These are phyloP conservation scores for Populus hybrid DNA, from an alignment of 441 rosid species.

Conservation along the genomic window DNA sequence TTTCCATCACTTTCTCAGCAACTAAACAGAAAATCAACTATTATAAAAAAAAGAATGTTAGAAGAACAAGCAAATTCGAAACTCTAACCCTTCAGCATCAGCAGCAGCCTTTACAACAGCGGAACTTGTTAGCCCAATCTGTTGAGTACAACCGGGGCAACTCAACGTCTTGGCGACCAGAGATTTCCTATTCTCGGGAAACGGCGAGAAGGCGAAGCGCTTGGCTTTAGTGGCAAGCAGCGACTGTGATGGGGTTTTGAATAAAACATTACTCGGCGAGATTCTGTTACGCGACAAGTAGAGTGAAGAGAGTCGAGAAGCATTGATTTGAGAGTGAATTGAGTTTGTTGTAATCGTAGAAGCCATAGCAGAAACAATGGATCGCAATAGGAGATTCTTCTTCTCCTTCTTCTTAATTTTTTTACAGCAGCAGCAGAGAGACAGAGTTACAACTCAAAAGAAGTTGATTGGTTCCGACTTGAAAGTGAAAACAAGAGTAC, in stretches of 20 bases:
- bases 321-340: constrained; percentile 7
- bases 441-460: neutral
- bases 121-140: constrained; percentile 20
- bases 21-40: constrained; percentile 9
- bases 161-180: constrained; percentile 19
- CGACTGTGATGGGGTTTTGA: constrained; percentile 16
- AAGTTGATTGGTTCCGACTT: neutral
- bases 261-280: constrained; percentile 12
- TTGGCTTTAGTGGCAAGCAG: constrained; percentile 9
- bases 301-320: constrained; percentile 35
- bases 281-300: constrained; percentile 22
- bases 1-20: constrained; percentile 6
- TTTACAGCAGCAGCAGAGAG: neutral
- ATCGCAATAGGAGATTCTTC: no score
- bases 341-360: constrained; percentile 9
- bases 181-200: constrained; percentile 14
- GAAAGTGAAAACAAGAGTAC: neutral
- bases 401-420: no score
- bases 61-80: neutral
- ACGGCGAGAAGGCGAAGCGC: constrained; percentile 27
- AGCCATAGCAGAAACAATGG: constrained; percentile 23
- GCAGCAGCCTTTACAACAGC: constrained; percentile 34
- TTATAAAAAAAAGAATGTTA: neutral
- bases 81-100: constrained; percentile 36
- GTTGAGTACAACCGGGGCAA: constrained; percentile 23